Percentiles rank a stretch among this genome's conserved stretches.
phyloP scores from a whole-genome alignment of 2,329 filamentous ascomycete species.

The Metarhizium sp. region DNA sequence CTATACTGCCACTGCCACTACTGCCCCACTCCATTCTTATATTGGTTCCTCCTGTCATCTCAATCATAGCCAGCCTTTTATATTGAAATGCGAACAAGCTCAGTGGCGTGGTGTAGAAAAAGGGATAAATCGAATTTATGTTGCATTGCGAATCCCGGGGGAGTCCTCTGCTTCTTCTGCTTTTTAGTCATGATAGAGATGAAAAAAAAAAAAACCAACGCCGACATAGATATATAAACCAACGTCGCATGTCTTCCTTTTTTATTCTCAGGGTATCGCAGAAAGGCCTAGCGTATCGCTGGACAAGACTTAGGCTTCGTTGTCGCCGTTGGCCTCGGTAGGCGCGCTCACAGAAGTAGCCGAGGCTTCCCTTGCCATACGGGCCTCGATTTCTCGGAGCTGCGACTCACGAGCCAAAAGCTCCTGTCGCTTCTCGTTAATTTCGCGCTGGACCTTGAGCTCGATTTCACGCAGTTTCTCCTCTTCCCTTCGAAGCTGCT shows the following conservation, averaged over 20 bases:
- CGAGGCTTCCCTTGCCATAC: constrained; percentile 81
- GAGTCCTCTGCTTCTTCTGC: constrained; percentile 31
- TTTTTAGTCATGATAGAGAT: constrained; percentile 26
- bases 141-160: constrained; percentile 28
- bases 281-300: constrained; percentile 20
- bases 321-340: constrained; percentile 45
- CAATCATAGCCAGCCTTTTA: constrained; percentile 17
- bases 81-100: constrained; percentile 20
- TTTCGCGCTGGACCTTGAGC: constrained; percentile 98
- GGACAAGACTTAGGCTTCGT: constrained; percentile 35
- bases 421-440: constrained; percentile 99
- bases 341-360: constrained; percentile 25
- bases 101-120: constrained; percentile 21
- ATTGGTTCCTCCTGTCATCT: constrained; percentile 21
- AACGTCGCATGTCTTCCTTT: constrained; percentile 26
- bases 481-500: constrained; percentile 96
- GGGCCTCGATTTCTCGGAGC: constrained; percentile 95
- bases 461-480: constrained; percentile 99
- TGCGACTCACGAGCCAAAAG: constrained; percentile 94
- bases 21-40: constrained; percentile 7
- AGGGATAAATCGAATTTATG: constrained; percentile 17
- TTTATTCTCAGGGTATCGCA: constrained; percentile 21
- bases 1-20: constrained; percentile 6
- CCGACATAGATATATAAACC: constrained; percentile 36
- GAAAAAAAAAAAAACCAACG: constrained; percentile 34